phyloP scores from a whole-genome alignment of 1,284 basidiomycete genomes.

The Ustilago esculenta region DNA sequence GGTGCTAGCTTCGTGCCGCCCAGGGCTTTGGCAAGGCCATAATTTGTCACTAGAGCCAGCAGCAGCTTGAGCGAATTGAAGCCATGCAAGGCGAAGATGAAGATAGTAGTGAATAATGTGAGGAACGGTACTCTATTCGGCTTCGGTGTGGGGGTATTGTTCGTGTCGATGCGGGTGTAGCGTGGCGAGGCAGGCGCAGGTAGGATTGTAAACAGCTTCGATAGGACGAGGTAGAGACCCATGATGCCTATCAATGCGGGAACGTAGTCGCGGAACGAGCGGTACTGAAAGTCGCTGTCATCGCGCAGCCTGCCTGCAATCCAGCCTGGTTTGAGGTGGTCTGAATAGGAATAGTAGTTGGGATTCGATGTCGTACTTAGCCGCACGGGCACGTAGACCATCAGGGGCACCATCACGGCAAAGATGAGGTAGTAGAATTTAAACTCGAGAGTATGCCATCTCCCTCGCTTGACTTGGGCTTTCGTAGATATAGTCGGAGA shows the following conservation, averaged over 20 bases:
- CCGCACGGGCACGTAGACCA: constrained; percentile 82
- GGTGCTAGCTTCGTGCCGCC: constrained; percentile 68
- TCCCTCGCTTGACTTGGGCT: constrained; percentile 14
- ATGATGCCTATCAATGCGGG: constrained; percentile 61
- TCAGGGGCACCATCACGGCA: constrained; percentile 75
- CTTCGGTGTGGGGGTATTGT: neutral
- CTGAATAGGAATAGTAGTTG: constrained; percentile 76
- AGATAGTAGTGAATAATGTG: constrained; percentile 73
- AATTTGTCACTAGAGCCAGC: constrained; percentile 78
- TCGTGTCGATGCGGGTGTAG: constrained; percentile 16
- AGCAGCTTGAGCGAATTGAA: constrained; percentile 83
- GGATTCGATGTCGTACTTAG: constrained; percentile 78
- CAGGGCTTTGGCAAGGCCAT: constrained; percentile 70
- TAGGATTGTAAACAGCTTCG: constrained; percentile 52
- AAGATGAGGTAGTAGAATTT: constrained; percentile 78
- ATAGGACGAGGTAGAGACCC: constrained; percentile 56
- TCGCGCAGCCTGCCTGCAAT: constrained; percentile 68
- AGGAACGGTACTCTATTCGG: constrained; percentile 72
- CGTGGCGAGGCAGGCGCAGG: constrained; percentile 5
- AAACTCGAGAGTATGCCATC: constrained; percentile 88
- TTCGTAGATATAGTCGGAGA: constrained; percentile 5
- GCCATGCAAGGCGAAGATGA: constrained; percentile 85
- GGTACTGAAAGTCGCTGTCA: constrained; percentile 69
- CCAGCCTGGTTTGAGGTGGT: constrained; percentile 73
- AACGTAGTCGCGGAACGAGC: constrained; percentile 66